phyloP scores from a whole-genome alignment of 192 early-diverging fungal species.

The Mortierella alpina region DNA sequence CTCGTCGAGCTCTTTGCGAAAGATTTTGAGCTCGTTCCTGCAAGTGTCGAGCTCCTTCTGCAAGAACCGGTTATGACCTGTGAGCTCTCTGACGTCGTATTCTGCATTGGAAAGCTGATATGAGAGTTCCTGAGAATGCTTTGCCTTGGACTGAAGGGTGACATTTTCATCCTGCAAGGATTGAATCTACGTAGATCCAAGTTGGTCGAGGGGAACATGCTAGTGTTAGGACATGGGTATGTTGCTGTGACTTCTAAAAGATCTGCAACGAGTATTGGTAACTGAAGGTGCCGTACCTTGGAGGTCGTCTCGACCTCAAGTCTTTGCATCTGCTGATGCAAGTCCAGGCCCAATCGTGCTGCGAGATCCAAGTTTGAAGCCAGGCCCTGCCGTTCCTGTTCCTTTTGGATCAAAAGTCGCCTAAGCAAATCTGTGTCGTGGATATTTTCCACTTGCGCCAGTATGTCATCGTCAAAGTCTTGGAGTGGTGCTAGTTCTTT shows the following conservation, averaged over 20 bases:
- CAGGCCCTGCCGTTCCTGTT: conserved; percentile 64
- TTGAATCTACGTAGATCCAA: conserved; percentile 26
- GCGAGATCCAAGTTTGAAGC: conserved; percentile 66
- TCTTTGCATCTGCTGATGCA: conserved; percentile 63
- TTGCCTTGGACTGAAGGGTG: conserved; percentile 46
- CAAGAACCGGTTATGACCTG: conserved; percentile 61
- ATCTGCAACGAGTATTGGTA: too few relatives aligned
- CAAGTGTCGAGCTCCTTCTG: conserved; percentile 63
- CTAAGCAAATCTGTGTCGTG: conserved; percentile 58
- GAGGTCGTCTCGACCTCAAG: conserved; percentile 46
- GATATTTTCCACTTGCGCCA: conserved; percentile 56
- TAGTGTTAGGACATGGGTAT: neutral
- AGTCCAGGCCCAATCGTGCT: conserved; percentile 68
- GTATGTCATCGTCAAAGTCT: conserved; percentile 35
- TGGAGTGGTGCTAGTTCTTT: conserved; percentile 22
- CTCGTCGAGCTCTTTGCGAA: conserved; percentile 67
- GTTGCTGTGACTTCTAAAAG: too few relatives aligned
- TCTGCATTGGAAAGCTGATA: conserved; percentile 49
- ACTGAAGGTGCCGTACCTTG: too few relatives aligned
- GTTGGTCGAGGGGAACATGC: neutral
- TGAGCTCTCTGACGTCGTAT: conserved; percentile 50
- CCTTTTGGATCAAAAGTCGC: conserved; percentile 66
- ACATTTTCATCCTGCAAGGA: conserved; percentile 54
- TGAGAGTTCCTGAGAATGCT: conserved; percentile 42
- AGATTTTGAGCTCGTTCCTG: conserved; percentile 60